Evolutionary conservation across 2,329 filamentous ascomycete genomes (phyloP), one percentile per base, ranked within the genome.

Genomic region (Gliomastix tumulicola): DNA sequence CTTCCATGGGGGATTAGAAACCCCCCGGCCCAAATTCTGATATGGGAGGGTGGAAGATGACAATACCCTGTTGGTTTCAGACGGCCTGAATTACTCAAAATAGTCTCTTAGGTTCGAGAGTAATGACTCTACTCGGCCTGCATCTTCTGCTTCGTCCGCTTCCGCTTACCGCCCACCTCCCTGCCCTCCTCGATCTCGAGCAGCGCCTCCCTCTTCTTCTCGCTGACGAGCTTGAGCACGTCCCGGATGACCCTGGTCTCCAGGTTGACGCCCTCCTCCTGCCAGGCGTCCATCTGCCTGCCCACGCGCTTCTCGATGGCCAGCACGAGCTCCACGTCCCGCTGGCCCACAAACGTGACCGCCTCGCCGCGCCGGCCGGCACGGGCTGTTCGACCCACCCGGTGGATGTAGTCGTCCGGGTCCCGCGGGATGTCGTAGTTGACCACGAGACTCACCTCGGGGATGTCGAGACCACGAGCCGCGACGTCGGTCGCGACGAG

Each of bases 401-500:
- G 80, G 65, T 98, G 92, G 46, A 98, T 92, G 59, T 98, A 98
- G 61, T 96, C 90, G 57, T 96, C 89, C 4, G 90, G 88, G 54
- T 96, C 88, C n/a, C 90, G 80, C 0, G 92, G 92, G 1, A 98
- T 79, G 55, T 98, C 92, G 61, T 89, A 98, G 62, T 98, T 97
- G 54, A 98, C 68, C 3, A 98, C 92, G 13, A 97, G 63, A 37
- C 76, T 82, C 7, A 97, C 90, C 47, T 88, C 85, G 2, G 90
- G 90, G 43, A 98, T 96, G 64, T 98, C 92, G 5, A 98, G 76
- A 71, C 92, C 92, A 58, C 92, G 78, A 16, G 88, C 86, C 1
- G 92, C 92, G 12, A 98, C 89, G 56, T 98, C 92, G 1, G 92
- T 98, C 2, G 92, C 90, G 10, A 98, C 85, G 2, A 98, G 75